Evolutionary conservation across 2,329 filamentous ascomycete genomes (phyloP), one percentile per base, ranked within the genome.

Genomic region (Dactylellina leptospora): DNA sequence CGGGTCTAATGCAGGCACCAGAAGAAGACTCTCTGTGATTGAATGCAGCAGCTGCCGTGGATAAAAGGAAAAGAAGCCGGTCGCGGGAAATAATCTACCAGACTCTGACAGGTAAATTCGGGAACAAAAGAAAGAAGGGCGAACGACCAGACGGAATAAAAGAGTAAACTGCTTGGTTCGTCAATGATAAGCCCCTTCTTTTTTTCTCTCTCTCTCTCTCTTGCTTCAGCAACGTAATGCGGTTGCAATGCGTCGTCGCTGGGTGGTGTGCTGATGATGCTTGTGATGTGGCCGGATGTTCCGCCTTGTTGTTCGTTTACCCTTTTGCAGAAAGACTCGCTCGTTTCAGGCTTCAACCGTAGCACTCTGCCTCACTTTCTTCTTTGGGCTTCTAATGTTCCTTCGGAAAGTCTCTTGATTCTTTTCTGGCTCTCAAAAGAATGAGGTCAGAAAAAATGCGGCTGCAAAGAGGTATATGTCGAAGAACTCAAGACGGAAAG

Each of bases 21-120:
- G 51, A 23, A 48, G 36, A 40, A 40, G 36, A 16, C 18, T 40
- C 25, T 30, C 44, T 51, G n/a, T n/a, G n/a, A n/a, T n/a, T 53
- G 30, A 60, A 71, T 55, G 61, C 53, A 54, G 48, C 45, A 53
- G 28, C 44, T 66, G 50, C 45, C 38, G 25, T 68, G 66, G 66
- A 48, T 64, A 72, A 64, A 72, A 64, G 47, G 53, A 59, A 48
- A 50, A 54, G 48, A 60, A 69, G 47, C 50, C 51, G 58, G 36
- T 47, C 59, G 59, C 59, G 22, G 53, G 54, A 28, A 58, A 45
- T 28, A 23, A 45, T 48, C 25, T 28, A 48, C 45, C 45, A 23
- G 36, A 61, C 42, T 20, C 58, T 53, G 47, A 54, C 59, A 45
- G 48, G 59, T 45, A 62, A 48, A 22, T 59, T 48, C 3, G 54